Conservation (phyloP, 2,329 filamentous ascomycete genomes). For the Pyricularia grisea region DNA sequence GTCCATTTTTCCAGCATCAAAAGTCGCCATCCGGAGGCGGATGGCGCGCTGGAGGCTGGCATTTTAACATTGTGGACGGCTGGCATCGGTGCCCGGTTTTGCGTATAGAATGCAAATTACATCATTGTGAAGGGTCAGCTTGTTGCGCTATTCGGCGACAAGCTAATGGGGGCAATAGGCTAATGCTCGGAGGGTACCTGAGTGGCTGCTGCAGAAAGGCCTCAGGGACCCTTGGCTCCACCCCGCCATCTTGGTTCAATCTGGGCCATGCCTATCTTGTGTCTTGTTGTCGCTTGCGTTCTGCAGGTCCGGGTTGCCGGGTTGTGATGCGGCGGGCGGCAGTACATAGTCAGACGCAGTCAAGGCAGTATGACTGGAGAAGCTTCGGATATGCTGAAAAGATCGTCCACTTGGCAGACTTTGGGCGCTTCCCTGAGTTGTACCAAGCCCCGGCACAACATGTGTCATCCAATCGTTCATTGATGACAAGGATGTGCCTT, state of each 20-base stretch:
- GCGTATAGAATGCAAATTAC: neutral
- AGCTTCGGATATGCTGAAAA: neutral
- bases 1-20: neutral
- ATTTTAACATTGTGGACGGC: neutral
- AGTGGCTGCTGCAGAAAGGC: neutral
- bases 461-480: neutral
- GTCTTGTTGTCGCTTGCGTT: neutral
- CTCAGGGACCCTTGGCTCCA: neutral
- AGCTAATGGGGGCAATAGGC: neutral
- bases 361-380: neutral
- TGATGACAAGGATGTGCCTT: neutral
- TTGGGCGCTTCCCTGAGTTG: neutral
- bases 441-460: neutral
- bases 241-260: neutral
- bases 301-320: neutral
- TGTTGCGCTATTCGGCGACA: neutral
- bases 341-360: neutral
- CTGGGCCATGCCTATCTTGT: neutral
- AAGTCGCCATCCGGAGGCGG: neutral
- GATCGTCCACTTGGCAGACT: neutral
- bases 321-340: neutral
- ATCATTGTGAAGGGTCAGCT: neutral
- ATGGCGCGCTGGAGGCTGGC: neutral
- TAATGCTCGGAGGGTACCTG: neutral
- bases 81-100: neutral